Evolutionary conservation across 2,329 filamentous ascomycete species (phyloP).

Genomic region (Coccinonectria pachysandricola): DNA sequence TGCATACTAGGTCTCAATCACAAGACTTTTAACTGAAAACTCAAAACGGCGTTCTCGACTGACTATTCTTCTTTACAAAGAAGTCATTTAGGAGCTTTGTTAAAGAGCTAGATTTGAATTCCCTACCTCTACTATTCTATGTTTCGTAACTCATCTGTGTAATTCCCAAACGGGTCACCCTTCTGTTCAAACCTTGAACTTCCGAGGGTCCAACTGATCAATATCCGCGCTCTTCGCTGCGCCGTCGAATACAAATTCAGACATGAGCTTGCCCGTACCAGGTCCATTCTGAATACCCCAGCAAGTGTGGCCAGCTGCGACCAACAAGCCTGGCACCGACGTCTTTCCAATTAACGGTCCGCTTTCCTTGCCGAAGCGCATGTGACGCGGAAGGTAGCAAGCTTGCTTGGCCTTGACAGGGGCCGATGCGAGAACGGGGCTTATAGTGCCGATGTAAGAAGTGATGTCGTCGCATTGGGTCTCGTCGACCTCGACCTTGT

Average conservation of each 20-base stretch:
- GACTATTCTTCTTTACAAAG: too few relatives aligned
- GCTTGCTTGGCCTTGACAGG: constrained; percentile 70
- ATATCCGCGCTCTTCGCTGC: constrained; percentile 57
- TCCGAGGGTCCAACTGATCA: constrained; percentile 55
- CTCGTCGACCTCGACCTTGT: constrained; percentile 66
- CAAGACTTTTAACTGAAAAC: too few relatives aligned
- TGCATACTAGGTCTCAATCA: too few relatives aligned
- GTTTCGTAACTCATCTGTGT: too few relatives aligned
- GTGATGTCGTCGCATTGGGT: constrained; percentile 75
- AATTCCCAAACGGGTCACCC: too few relatives aligned
- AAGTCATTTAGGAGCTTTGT: too few relatives aligned
- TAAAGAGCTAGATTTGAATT: too few relatives aligned
- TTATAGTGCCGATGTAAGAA: constrained; percentile 61
- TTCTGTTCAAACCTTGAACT: constrained; percentile 41
- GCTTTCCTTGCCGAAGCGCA: constrained; percentile 45
- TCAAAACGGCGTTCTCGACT: too few relatives aligned
- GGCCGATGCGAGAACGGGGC: constrained; percentile 55
- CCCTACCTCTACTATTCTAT: neutral
- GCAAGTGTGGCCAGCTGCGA: constrained; percentile 88
- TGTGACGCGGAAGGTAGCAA: constrained; percentile 81
- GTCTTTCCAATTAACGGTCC: constrained; percentile 72
- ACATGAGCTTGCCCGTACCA: constrained; percentile 72
- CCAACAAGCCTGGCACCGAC: constrained; percentile 59
- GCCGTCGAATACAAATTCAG: constrained; percentile 69
- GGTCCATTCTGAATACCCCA: constrained; percentile 98